Conservation (phyloP, 352 stramenopile species). For the Thraustochytrium aureum region DNA sequence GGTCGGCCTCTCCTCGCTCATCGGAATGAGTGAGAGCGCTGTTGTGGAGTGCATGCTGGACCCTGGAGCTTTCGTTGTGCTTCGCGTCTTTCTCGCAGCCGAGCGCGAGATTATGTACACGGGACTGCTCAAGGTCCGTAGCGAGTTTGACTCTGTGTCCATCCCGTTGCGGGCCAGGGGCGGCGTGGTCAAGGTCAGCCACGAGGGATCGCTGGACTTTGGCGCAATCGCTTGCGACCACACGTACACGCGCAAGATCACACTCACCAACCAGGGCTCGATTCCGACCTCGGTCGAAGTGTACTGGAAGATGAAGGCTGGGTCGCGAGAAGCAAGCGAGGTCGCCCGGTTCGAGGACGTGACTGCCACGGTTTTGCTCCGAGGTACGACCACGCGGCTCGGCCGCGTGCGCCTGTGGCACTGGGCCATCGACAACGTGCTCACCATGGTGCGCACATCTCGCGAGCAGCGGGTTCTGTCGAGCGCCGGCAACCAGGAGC, state of each 20-base stretch:
- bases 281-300: constrained; percentile 36
- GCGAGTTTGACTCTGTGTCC: constrained; percentile 32
- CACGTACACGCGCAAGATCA: constrained; percentile 40
- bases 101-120: constrained; percentile 39
- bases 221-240: constrained; percentile 44
- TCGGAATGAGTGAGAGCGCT: neutral
- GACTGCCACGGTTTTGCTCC: constrained; percentile 14
- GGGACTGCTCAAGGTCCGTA: constrained; percentile 29
- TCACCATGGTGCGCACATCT: constrained; percentile 2
- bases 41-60: constrained; percentile 42
- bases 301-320: constrained; percentile 43
- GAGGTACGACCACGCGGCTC: constrained; percentile 8
- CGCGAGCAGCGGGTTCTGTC: too few species aligned
- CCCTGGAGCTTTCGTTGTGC: constrained; percentile 3
- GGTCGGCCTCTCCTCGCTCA: neutral
- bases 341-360: neutral
- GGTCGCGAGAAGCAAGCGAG: constrained; percentile 20
- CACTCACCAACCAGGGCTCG: constrained; percentile 27
- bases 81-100: constrained; percentile 21
- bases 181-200: constrained; percentile 10
- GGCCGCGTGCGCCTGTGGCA: constrained; percentile 39
- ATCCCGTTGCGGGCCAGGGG: constrained; percentile 31
- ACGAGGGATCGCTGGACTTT: constrained; percentile 28
- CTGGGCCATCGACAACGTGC: constrained; percentile 46
- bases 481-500: too few species aligned